Conservation (phyloP, 169 alveolate species). For the Toxoplasma gondii region DNA sequence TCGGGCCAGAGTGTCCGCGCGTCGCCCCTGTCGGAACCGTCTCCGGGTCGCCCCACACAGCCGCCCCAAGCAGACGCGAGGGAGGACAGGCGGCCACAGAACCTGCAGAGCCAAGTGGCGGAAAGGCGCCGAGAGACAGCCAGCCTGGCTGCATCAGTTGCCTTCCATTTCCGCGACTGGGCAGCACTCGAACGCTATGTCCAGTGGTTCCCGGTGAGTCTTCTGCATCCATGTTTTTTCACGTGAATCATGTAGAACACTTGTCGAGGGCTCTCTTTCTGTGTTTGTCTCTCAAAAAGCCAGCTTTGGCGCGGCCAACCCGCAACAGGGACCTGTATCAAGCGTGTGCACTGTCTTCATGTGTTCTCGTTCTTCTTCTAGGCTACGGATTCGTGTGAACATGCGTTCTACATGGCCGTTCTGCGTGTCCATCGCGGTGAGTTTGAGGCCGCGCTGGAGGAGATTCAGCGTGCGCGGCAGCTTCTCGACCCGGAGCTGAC, state of each 20-base stretch:
- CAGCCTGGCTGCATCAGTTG: slow-evolving; percentile 45
- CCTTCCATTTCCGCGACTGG: slow-evolving; percentile 48
- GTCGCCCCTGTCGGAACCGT: neutral
- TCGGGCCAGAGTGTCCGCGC: neutral
- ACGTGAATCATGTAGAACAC: neutral
- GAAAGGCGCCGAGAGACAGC: slow-evolving; percentile 39
- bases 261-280: neutral
- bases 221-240: neutral
- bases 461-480: slow-evolving; percentile 82
- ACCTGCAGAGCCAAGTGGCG: neutral
- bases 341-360: neutral
- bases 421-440: slow-evolving; percentile 78
- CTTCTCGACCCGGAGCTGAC: slow-evolving; percentile 84
- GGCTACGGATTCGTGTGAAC: slow-evolving; percentile 74
- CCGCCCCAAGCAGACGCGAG: neutral
- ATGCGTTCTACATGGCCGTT: slow-evolving; percentile 83
- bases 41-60: neutral
- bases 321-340: too few relatives aligned
- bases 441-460: slow-evolving; percentile 78
- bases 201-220: slow-evolving; percentile 29
- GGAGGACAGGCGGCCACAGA: neutral
- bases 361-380: neutral
- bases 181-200: slow-evolving; percentile 2
- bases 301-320: too few relatives aligned
- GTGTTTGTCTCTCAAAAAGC: too few relatives aligned